Evolutionary conservation across 768 basidiomycete species (phyloP).

Genomic region (Rhizopogon salebrosus): DNA sequence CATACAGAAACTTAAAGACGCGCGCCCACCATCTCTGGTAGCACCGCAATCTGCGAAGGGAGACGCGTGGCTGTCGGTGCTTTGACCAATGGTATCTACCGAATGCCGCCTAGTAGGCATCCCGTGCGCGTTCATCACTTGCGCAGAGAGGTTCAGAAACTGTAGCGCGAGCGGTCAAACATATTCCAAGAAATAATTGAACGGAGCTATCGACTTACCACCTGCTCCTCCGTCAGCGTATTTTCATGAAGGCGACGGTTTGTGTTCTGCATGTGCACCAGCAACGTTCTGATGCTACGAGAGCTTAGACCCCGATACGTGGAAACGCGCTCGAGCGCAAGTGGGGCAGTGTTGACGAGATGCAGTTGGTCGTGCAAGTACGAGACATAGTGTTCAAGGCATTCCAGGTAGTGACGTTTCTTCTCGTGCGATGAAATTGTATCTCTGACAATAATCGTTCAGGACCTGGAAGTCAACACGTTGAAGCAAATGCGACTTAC

Average conservation of each 20-base stretch:
- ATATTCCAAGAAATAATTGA: not conserved
- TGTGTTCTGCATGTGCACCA: conserved; percentile 64
- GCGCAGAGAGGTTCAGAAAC: conserved; percentile 25
- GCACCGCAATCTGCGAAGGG: not conserved
- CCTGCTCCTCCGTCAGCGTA: conserved; percentile 50
- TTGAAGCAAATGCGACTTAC: conserved; percentile 30
- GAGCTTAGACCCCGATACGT: conserved; percentile 53
- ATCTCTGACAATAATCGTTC: conserved; percentile 36
- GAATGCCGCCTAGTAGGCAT: conserved; percentile 28
- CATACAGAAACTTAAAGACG: not conserved
- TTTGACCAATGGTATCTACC: conserved; percentile 16
- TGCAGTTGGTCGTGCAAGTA: conserved; percentile 60
- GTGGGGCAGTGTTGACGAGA: conserved; percentile 42
- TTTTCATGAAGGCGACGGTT: conserved; percentile 45
- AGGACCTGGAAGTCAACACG: not conserved
- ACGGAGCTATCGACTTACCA: conserved; percentile 28
- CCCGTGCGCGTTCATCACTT: conserved; percentile 23
- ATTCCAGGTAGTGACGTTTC: conserved; percentile 69
- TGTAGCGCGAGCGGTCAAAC: conserved; percentile 1
- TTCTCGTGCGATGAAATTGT: conserved; percentile 78
- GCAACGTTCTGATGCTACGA: conserved; percentile 62
- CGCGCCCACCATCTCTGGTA: not conserved
- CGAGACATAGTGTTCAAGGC: conserved; percentile 64
- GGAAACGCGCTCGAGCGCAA: conserved; percentile 44
- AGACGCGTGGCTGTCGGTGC: not conserved